Evolutionary conservation across 2,329 filamentous ascomycete genomes (phyloP).

Genomic region (Penicillium sp.): DNA sequence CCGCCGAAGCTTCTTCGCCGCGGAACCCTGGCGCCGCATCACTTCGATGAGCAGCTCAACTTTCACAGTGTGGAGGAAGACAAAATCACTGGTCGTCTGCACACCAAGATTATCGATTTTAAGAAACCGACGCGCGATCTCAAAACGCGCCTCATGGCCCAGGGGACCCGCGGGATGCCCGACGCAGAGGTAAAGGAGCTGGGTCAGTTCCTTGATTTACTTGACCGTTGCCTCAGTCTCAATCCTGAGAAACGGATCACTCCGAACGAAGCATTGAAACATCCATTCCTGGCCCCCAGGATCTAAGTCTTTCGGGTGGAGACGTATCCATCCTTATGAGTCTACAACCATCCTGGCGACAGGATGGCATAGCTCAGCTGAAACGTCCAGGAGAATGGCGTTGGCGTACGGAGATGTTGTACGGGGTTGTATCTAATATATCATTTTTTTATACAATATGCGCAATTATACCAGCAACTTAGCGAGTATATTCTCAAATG

Average conservation of each 20-base stretch:
- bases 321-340: neutral
- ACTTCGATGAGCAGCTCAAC: conserved; percentile 81
- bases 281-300: conserved; percentile 71
- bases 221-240: conserved; percentile 82
- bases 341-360: neutral
- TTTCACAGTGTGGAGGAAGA: conserved; percentile 84
- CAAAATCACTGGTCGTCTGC: conserved; percentile 77
- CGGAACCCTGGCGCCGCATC: conserved; percentile 68
- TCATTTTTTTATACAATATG: conserved; percentile 1
- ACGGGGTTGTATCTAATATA: too few relatives aligned
- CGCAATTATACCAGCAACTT: neutral
- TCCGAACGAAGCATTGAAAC: conserved; percentile 77
- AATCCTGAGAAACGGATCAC: conserved; percentile 92
- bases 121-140: conserved; percentile 76
- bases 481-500: neutral
- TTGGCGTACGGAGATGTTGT: neutral
- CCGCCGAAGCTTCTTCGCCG: conserved; percentile 83
- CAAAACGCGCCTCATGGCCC: conserved; percentile 69
- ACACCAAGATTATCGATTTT: conserved; percentile 45
- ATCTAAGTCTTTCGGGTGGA: conserved; percentile 7
- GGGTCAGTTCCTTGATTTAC: conserved; percentile 75
- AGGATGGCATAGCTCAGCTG: neutral
- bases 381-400: too few relatives aligned
- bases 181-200: conserved; percentile 73
- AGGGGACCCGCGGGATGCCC: conserved; percentile 68